Conservation (phyloP, 163 green algal species). For the Scenedesmus sp. region DNA sequence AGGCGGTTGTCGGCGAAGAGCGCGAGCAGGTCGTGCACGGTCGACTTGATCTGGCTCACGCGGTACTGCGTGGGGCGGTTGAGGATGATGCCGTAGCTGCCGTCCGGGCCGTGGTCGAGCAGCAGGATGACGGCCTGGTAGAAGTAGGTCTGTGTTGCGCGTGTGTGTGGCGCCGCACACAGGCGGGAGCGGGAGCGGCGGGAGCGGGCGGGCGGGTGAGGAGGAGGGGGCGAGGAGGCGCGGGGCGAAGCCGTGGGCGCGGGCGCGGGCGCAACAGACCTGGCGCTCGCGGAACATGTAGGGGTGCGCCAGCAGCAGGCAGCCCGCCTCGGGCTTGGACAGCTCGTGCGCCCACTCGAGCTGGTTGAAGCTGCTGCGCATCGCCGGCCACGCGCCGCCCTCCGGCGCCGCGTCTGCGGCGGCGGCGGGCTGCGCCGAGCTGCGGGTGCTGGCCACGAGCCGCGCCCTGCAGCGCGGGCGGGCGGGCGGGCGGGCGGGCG, state of each 20-base stretch:
- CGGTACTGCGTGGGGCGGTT: conserved; percentile 50
- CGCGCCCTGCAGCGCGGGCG: conserved; percentile 13
- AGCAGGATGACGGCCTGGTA: conserved; percentile 50
- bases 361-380: conserved; percentile 31
- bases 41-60: conserved; percentile 32
- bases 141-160: conserved; percentile 48
- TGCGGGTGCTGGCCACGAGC: conserved; percentile 29
- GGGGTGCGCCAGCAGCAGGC: conserved; percentile 35
- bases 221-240: neutral
- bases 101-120: conserved; percentile 42
- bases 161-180: too few species aligned
- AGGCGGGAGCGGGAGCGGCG: too few species aligned
- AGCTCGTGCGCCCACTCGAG: conserved; percentile 43
- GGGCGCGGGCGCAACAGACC: too few species aligned
- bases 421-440: neutral
- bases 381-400: neutral
- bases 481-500: neutral
- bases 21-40: conserved; percentile 21
- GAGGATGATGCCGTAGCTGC: conserved; percentile 50
- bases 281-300: conserved; percentile 40
- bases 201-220: neutral
- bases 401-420: neutral
- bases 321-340: conserved; percentile 33
- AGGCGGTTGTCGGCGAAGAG: conserved; percentile 41
- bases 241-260: too few species aligned